Conservation (phyloP, 208 protist genomes). For the Leishmania lainsoni region DNA sequence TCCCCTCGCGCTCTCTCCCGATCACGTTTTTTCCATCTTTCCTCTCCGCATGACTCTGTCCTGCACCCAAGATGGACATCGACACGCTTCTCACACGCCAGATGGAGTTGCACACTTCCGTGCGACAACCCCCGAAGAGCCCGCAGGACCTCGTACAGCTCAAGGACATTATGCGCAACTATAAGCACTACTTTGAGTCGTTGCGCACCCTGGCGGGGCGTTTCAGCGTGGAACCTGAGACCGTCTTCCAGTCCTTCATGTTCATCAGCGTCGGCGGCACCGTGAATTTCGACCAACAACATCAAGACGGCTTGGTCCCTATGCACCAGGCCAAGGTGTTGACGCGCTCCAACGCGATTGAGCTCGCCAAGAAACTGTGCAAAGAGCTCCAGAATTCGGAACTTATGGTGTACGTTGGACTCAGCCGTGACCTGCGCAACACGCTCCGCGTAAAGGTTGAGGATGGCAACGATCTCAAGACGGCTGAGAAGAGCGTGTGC, state of each 20-base stretch:
- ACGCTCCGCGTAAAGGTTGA: conserved; percentile 88
- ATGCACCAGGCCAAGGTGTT: conserved; percentile 94
- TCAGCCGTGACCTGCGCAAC: conserved; percentile 66
- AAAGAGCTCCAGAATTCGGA: conserved; percentile 49
- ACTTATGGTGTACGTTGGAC: conserved; percentile 70
- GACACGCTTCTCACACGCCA: conserved; percentile 78
- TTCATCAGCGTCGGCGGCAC: conserved; percentile 75
- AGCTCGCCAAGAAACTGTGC: conserved; percentile 66
- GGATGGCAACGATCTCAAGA: conserved; percentile 85
- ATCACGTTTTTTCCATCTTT: neutral
- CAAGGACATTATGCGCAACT: conserved; percentile 61
- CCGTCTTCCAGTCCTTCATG: conserved; percentile 89
- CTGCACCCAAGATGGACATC: conserved; percentile 53
- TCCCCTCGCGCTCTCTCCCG: neutral
- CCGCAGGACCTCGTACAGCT: conserved; percentile 64
- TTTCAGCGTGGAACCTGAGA: conserved; percentile 53
- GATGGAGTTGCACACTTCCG: conserved; percentile 87
- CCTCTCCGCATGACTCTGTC: neutral
- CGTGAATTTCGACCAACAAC: conserved; percentile 82
- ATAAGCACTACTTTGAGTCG: conserved; percentile 60
- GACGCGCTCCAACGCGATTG: conserved; percentile 61
- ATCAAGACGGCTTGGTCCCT: conserved; percentile 74
- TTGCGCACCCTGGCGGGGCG: conserved; percentile 44
- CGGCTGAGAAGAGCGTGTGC: conserved; percentile 55
- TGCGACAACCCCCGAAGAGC: conserved; percentile 73